Evolutionary conservation across 805 yeast genomes (phyloP).

Genomic region (Monosporozyma yasuniensis): DNA sequence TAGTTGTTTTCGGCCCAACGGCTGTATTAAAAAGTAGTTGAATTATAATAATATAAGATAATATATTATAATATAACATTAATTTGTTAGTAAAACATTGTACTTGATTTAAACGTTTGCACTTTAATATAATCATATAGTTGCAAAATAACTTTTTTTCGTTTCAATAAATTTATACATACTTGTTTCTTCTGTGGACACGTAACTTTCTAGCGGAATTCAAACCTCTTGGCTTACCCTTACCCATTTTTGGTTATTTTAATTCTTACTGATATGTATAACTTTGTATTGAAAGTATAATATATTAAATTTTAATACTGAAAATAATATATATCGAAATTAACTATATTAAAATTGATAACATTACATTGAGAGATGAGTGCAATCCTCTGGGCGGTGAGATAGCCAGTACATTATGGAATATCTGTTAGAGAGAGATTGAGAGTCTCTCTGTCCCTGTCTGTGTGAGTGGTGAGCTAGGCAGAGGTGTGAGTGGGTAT

Average conservation of each 20-base stretch:
- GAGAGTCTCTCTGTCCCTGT: no score
- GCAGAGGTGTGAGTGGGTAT: no score
- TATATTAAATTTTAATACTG: background rate
- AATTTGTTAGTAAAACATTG: background rate
- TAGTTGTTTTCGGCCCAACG: constrained; percentile 99
- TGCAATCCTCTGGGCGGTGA: background rate
- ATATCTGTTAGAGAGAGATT: background rate
- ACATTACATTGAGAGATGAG: background rate
- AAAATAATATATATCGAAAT: background rate
- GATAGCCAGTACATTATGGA: background rate
- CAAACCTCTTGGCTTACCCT: constrained; percentile 99
- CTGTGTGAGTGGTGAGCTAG: no score
- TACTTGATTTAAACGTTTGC: no score
- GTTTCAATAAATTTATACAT: background rate
- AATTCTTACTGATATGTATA: constrained; percentile 2
- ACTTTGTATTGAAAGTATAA: background rate
- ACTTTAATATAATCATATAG: no score
- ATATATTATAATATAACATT: background rate
- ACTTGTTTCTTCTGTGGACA: constrained; percentile 97
- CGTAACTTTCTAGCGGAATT: constrained; percentile 99
- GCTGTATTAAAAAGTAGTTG: constrained; percentile 20
- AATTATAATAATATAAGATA: background rate
- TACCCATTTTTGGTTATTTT: constrained; percentile 69
- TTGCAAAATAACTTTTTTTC: no score
- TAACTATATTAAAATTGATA: background rate